Evolutionary conservation across 768 basidiomycete genomes (phyloP).

Genomic region (Dentipellis fragilis): DNA sequence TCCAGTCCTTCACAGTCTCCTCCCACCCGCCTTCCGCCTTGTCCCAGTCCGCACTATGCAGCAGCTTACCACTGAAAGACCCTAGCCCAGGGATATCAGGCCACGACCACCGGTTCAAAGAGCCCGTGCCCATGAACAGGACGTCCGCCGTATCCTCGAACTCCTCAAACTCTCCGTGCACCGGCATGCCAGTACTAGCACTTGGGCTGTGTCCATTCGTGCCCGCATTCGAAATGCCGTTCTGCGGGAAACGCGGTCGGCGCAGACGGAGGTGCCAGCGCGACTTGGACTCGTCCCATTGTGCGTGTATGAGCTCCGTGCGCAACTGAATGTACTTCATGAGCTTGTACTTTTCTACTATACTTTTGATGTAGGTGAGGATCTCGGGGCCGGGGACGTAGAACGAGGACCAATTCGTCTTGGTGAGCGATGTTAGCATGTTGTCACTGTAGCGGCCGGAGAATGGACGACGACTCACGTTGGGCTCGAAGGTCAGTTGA

Average conservation of each 20-base stretch:
- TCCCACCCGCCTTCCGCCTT: constrained; percentile 2
- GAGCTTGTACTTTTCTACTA: constrained; percentile 48
- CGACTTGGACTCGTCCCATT: constrained; percentile 37
- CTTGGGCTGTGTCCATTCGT: constrained; percentile 43
- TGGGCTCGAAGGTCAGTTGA: neutral
- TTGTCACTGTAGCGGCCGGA: neutral
- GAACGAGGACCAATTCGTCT: constrained; percentile 5
- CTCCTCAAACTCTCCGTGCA: neutral
- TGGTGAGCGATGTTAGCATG: constrained; percentile 8
- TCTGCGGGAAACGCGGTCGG: constrained; percentile 8
- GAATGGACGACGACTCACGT: neutral
- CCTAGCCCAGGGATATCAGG: constrained; percentile 27
- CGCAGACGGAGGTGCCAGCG: constrained; percentile 49
- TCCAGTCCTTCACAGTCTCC: constrained; percentile 13
- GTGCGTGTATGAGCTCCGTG: constrained; percentile 43
- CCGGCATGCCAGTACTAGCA: constrained; percentile 12
- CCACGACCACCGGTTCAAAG: constrained; percentile 30
- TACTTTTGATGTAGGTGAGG: constrained; percentile 36
- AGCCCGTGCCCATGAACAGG: constrained; percentile 24
- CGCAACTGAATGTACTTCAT: constrained; percentile 41
- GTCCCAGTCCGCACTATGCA: constrained; percentile 26
- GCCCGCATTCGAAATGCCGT: neutral
- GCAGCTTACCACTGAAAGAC: constrained; percentile 23
- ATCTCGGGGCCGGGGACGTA: constrained; percentile 31
- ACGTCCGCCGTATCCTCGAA: constrained; percentile 20